Base-by-base conservation (phyloP, 2,329 filamentous ascomycete genomes). In the Calonectria pseudoturangicola region DNA sequence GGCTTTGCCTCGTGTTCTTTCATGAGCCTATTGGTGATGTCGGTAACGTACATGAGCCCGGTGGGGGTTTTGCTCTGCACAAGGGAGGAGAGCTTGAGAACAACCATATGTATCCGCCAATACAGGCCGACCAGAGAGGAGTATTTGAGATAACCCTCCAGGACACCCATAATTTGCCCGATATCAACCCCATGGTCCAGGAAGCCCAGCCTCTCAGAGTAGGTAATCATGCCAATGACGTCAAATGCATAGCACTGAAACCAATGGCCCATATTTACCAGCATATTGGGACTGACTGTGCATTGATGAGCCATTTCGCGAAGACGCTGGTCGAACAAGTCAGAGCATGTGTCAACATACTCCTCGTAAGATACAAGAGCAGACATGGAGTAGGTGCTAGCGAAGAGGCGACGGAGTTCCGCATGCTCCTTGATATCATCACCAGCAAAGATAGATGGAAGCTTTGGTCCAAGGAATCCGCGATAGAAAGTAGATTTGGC, bases 181-280 rank as follows among this genome's bases (percentile, higher is more conserved):
- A 76, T 67, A 1, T 76, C 71, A 15, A 56, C 47, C 0, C 74
- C 74, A 2, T 47, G 66, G 10, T 75, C 72, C 2, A 76, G 60
- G 15, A 76, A 75, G 0, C 74, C 73, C 1, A 74, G 43, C 15
- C 73, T 58, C 12, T 72, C 68, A 0, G 68, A 70, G 30, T 74
- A 76, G 0, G 73, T 76, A 1, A 76, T 5, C 9, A 75, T 62
- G 0, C 60, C 58, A 9, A 77, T 75, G 1, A 77, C 75, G 16
- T 77, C 75, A 9, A 77, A 77, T 0, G 75, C 73, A 25, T 77
- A 77, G 9, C 68, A 77, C 2, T 77, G 75, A 0, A 77, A 67
- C 75, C 75, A 77, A 2, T 68, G 68, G 0, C 74, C 68, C 10
- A 76, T 67, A 2, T 76, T 75, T 1, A 74, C 50, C 0, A 64